These are phyloP conservation scores for Microsporum audouinii DNA, from an alignment of 2,329 filamentous ascomycete species.

Conservation along the genomic window DNA sequence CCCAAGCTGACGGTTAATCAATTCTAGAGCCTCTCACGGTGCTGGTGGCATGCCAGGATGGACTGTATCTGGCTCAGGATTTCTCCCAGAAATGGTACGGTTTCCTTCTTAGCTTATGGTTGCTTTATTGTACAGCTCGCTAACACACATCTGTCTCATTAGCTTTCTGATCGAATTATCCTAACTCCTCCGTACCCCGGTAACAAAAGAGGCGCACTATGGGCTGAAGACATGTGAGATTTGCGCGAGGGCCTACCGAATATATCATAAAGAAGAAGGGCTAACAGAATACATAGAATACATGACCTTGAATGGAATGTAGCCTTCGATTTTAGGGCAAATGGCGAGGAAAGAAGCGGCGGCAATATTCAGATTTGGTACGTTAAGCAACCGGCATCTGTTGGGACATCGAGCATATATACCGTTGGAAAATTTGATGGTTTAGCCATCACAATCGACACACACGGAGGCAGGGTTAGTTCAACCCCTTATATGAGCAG, in stretches of 20 bases:
- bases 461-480: conserved; percentile 56
- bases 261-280: neutral
- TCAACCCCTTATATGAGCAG: neutral
- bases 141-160: neutral
- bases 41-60: conserved; percentile 45
- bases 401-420: conserved; percentile 70
- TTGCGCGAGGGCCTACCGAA: neutral
- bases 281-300: neutral
- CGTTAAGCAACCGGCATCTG: conserved; percentile 53
- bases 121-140: neutral
- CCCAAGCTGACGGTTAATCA: conserved; percentile 1
- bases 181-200: conserved; percentile 82
- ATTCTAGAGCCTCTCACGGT: conserved; percentile 49
- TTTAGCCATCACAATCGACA: conserved; percentile 75
- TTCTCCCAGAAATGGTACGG: conserved; percentile 43
- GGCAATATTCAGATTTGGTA: conserved; percentile 96
- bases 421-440: conserved; percentile 78
- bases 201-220: conserved; percentile 70
- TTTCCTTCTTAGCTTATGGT: neutral
- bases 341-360: conserved; percentile 69
- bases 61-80: conserved; percentile 43
- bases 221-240: conserved; percentile 50
- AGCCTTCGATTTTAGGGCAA: conserved; percentile 78
- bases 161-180: conserved; percentile 79
- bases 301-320: conserved; percentile 58